Evolutionary conservation across 768 basidiomycete species (phyloP), one percentile per base, ranked within the genome.

Genomic region (Suillus bovinus): DNA sequence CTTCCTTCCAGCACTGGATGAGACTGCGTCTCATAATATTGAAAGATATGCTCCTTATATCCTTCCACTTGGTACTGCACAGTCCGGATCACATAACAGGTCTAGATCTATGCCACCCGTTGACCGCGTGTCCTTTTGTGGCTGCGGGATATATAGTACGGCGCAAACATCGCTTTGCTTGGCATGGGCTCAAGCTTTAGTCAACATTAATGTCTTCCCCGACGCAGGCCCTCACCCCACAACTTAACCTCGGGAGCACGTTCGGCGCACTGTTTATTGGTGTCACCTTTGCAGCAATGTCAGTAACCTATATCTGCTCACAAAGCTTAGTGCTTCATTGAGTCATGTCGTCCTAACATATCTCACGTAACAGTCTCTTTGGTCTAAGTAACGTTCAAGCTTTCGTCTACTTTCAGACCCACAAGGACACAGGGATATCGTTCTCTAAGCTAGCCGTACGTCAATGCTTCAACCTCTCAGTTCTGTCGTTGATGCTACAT

Each of bases 81-180:
- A 24, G 22, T 47, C 46, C 13, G 13, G 16, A 29, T 27, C 24
- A 27, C 49, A 50, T 10, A 17, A 29, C 17, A 10, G 16, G 29
- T 50, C 27, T 50, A 17, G 49, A 50, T 50, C 8, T 17, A 8
- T 27, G 49, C 49, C n/a, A n/a, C n/a, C n/a, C n/a, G 4, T 5
- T 29, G 27, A 17, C 10, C 49, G 27, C 49, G 16, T 50, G 49
- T 29, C 27, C 27, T 31, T 22, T 8, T 36, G 33, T 53, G 50
- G 50, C 29, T 33, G 52, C 6, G 34, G n/a, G 53, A 33, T 53
- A 54, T 54, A 54, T 54, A 54, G n/a, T 16, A 54, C 53, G 53
- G n/a, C 22, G n/a, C 14, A 22, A 22, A 22, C 6, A n/a, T 13
- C 24, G 34, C 27, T 17, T 17, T 17, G 27, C 24, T 27, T 22